phyloP scores from a whole-genome alignment of 2,329 filamentous ascomycete genomes.

The Cordyceps sp. region DNA sequence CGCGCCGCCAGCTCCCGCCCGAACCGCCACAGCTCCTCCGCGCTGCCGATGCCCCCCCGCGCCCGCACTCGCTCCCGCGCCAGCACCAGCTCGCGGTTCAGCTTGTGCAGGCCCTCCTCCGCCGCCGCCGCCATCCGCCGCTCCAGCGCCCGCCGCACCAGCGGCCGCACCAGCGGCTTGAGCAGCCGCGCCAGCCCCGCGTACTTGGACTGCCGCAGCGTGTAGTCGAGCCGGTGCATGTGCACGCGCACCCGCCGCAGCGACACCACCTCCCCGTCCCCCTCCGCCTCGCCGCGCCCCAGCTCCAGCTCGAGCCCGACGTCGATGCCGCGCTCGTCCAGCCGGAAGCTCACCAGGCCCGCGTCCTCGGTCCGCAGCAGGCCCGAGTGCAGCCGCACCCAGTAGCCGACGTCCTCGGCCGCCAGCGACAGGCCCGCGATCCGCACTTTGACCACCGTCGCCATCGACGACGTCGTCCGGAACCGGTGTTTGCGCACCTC shows the following conservation, averaged over 20 bases:
- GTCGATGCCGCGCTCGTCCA: conserved; percentile 79
- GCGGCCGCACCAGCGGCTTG: conserved; percentile 67
- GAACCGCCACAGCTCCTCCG: conserved; percentile 63
- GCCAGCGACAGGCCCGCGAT: conserved; percentile 70
- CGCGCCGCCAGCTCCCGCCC: conserved; percentile 51
- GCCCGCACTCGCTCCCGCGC: conserved; percentile 76
- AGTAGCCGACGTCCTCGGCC: conserved; percentile 80
- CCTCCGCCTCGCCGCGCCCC: conserved; percentile 58
- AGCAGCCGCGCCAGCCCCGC: conserved; percentile 66
- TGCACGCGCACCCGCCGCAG: conserved; percentile 61
- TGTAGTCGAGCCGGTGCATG: conserved; percentile 78
- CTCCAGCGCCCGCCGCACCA: conserved; percentile 67
- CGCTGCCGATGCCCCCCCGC: conserved; percentile 64
- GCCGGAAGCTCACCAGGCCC: conserved; percentile 69
- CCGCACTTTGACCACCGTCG: conserved; percentile 60
- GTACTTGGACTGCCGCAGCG: conserved; percentile 57
- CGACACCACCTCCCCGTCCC: conserved; percentile 66
- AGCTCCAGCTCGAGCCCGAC: conserved; percentile 75
- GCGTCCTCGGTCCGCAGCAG: conserved; percentile 62
- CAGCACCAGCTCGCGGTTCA: conserved; percentile 76
- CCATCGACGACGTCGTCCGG: conserved; percentile 44
- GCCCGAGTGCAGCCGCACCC: conserved; percentile 64
- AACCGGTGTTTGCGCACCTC: conserved; percentile 62
- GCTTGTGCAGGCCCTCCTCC: conserved; percentile 48
- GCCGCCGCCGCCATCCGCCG: conserved; percentile 59